Percentiles rank a stretch among this genome's conserved stretches.
Evolutionary conservation across 2,329 filamentous ascomycete genomes (phyloP).

Genomic region (Neofusicoccum kwambonambiense): DNA sequence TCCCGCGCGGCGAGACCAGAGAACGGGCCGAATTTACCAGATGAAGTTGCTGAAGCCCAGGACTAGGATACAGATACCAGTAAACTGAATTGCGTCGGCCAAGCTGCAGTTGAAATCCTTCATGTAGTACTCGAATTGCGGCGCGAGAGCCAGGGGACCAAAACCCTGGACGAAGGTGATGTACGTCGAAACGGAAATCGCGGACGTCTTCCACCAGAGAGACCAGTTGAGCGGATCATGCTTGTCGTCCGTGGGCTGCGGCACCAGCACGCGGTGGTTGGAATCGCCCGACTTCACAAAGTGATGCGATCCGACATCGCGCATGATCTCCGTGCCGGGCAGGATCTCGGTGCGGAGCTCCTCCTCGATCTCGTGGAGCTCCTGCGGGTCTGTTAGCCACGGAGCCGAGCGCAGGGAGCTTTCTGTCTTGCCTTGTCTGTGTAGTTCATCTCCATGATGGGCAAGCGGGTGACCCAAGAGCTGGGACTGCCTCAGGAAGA

Average conservation of each 20-base stretch:
- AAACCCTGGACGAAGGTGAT: conserved; percentile 56
- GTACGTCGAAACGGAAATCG: conserved; percentile 47
- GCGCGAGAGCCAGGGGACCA: conserved; percentile 54
- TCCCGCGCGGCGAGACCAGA: no score
- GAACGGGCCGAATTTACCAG: conserved; percentile 42
- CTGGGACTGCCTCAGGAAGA: not conserved
- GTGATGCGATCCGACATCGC: conserved; percentile 61
- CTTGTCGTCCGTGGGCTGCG: conserved; percentile 27
- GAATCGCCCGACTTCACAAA: conserved; percentile 54
- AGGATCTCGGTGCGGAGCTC: conserved; percentile 56
- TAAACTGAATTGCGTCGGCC: conserved; percentile 56
- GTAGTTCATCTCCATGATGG: conserved; percentile 50
- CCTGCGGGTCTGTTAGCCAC: conserved; percentile 29
- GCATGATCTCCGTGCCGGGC: conserved; percentile 61
- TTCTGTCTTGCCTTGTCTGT: conserved; percentile 33
- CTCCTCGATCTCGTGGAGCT: conserved; percentile 47
- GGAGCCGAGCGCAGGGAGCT: no score
- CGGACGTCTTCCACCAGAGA: conserved; percentile 48
- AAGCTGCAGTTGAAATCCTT: conserved; percentile 55
- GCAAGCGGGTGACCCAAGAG: not conserved
- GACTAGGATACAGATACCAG: conserved; percentile 56
- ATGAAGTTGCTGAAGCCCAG: conserved; percentile 61
- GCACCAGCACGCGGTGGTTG: conserved; percentile 2
- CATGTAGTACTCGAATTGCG: conserved; percentile 62
- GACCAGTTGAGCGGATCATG: conserved; percentile 50